Evolutionary conservation across 345 rosid genomes (phyloP).

Genomic region (Acer campestre): DNA sequence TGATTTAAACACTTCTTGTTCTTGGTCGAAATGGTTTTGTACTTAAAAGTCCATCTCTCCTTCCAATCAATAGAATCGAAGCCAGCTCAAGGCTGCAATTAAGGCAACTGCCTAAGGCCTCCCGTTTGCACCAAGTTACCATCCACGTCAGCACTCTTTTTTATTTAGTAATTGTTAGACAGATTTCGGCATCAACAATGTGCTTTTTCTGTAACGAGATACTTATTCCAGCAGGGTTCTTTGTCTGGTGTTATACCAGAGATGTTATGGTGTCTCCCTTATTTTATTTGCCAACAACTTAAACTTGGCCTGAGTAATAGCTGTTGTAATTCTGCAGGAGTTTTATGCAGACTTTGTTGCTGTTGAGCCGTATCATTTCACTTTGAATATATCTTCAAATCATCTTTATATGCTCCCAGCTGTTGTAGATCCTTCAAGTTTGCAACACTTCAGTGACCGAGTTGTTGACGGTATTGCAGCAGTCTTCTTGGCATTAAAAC

Average conservation of each 20-base stretch:
- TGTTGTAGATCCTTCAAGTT: slow-evolving; percentile 85
- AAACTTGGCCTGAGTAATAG: slow-evolving; percentile 1
- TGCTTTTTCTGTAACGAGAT: slow-evolving; percentile 3
- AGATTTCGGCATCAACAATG: not conserved
- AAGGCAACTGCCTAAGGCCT: too few relatives aligned
- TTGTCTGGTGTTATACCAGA: not conserved
- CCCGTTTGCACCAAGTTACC: too few relatives aligned
- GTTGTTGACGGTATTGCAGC: slow-evolving; percentile 90
- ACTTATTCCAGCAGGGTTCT: not conserved
- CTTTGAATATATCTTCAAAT: slow-evolving; percentile 78
- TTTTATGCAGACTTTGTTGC: slow-evolving; percentile 95
- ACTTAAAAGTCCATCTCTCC: slow-evolving; percentile 4
- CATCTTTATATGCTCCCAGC: slow-evolving; percentile 95
- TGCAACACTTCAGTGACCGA: slow-evolving; percentile 84
- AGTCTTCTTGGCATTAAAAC: slow-evolving; percentile 80
- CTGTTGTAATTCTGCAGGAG: slow-evolving; percentile 65
- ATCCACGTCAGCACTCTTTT: not conserved
- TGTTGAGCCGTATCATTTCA: slow-evolving; percentile 82
- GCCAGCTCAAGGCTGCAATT: too few relatives aligned
- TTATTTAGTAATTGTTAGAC: not conserved
- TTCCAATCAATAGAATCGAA: not conserved
- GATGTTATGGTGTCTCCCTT: not conserved
- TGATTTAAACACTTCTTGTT: not conserved
- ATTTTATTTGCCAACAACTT: not conserved
- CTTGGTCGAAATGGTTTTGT: not conserved